Evolutionary conservation across 352 stramenopile species (phyloP).

Genomic region (Pythium aquatile): DNA sequence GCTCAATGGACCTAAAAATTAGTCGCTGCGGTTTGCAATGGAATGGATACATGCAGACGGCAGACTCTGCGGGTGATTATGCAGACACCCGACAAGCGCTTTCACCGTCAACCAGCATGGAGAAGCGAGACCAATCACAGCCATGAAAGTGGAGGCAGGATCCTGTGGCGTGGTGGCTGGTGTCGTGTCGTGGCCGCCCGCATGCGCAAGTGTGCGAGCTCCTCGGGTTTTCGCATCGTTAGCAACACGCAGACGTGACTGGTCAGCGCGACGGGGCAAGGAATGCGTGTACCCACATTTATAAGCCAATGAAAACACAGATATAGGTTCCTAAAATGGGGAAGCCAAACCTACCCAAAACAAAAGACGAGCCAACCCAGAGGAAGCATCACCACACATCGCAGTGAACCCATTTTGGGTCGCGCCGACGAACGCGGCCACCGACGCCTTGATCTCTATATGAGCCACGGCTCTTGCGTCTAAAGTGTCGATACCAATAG

Average conservation of each 20-base stretch:
- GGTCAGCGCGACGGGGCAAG: background rate
- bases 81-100: background rate
- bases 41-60: background rate
- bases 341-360: constrained; percentile 1
- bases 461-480: background rate
- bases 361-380: background rate
- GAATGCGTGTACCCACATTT: constrained; percentile 17
- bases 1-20: too few species aligned
- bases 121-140: constrained; percentile 8
- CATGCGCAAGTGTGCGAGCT: constrained; percentile 14
- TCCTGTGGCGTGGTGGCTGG: background rate
- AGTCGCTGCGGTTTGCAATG: too few species aligned
- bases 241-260: constrained; percentile 17
- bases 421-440: background rate
- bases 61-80: background rate
- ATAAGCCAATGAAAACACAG: constrained; percentile 16
- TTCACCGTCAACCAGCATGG: background rate
- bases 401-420: constrained; percentile 1
- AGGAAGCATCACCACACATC: background rate
- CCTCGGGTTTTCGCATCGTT: constrained; percentile 19
- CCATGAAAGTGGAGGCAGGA: background rate
- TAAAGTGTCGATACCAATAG: background rate
- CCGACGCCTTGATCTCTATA: background rate
- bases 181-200: constrained; percentile 13
- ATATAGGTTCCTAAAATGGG: background rate